These are phyloP conservation scores for Candida krabiensis DNA, from an alignment of 805 yeast genomes.

Conservation along the genomic window DNA sequence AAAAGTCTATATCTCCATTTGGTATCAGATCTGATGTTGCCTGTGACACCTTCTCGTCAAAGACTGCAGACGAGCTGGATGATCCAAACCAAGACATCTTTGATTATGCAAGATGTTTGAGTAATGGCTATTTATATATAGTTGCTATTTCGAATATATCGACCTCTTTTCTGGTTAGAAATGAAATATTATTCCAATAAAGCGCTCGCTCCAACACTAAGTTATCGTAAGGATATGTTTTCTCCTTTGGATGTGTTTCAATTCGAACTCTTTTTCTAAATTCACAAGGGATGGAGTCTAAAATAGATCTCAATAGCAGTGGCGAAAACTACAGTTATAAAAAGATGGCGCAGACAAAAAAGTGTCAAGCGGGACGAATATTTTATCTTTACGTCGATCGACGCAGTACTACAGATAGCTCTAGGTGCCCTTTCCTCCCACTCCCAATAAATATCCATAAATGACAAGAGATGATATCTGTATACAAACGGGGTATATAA, in stretches of 20 bases:
- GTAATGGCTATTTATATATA: no score
- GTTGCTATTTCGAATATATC: no score
- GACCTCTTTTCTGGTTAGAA: no score
- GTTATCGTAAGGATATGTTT: no score
- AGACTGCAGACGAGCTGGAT: slow-evolving; percentile 32
- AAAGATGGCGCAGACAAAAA: not conserved
- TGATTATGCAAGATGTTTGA: no score
- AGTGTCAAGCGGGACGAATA: not conserved
- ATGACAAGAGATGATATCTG: not conserved
- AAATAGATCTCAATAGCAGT: no score
- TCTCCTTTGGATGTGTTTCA: no score
- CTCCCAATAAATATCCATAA: slow-evolving; percentile 1
- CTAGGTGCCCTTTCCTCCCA: not conserved
- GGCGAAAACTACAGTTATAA: no score
- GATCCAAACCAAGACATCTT: slow-evolving; percentile 55
- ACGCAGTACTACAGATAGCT: slow-evolving; percentile 1
- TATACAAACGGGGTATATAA: not conserved
- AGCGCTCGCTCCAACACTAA: no score
- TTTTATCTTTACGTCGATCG: slow-evolving; percentile 2
- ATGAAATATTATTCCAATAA: no score
- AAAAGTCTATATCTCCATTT: slow-evolving; percentile 80
- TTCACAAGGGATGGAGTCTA: no score
- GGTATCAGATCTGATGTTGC: slow-evolving; percentile 93
- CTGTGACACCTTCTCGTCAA: slow-evolving; percentile 65
- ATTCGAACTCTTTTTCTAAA: no score